Evolutionary conservation across 2,329 filamentous ascomycete genomes (phyloP).

Genomic region (Hymenoscyphus linearis): DNA sequence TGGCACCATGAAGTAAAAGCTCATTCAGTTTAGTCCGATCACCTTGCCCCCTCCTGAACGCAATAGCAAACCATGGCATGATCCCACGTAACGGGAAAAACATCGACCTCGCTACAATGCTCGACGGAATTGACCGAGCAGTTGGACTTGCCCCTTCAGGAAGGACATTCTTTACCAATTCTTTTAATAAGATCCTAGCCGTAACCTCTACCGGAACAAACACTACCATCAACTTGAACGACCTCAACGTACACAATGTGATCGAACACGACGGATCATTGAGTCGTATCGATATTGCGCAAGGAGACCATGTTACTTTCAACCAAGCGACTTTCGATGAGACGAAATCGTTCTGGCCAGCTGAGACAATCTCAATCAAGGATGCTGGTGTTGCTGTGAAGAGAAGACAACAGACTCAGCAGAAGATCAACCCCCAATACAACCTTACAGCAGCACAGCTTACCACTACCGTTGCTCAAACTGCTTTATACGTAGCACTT

Average conservation of each 20-base stretch:
- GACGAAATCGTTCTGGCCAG: constrained; percentile 5
- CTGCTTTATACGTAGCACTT: neutral
- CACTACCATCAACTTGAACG: constrained; percentile 3
- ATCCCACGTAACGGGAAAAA: constrained; percentile 4
- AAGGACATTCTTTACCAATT: neutral
- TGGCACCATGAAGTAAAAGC: neutral
- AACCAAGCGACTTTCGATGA: constrained; percentile 5
- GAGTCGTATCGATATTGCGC: constrained; percentile 6
- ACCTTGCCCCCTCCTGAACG: constrained; percentile 10
- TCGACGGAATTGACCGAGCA: neutral
- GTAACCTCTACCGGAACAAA: neutral
- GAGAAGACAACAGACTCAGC: neutral
- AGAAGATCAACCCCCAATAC: neutral
- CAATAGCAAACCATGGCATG: constrained; percentile 8
- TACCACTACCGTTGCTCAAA: neutral
- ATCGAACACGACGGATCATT: constrained; percentile 3
- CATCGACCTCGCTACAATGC: neutral
- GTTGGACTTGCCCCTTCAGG: neutral
- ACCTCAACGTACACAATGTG: constrained; percentile 3
- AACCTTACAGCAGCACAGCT: neutral
- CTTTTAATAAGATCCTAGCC: neutral
- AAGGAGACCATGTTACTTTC: neutral
- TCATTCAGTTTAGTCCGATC: neutral
- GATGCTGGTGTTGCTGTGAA: neutral
- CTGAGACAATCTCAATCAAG: neutral